Base-by-base conservation (phyloP, 805 yeast genomes). In the Schwanniomyces occidentalis region DNA sequence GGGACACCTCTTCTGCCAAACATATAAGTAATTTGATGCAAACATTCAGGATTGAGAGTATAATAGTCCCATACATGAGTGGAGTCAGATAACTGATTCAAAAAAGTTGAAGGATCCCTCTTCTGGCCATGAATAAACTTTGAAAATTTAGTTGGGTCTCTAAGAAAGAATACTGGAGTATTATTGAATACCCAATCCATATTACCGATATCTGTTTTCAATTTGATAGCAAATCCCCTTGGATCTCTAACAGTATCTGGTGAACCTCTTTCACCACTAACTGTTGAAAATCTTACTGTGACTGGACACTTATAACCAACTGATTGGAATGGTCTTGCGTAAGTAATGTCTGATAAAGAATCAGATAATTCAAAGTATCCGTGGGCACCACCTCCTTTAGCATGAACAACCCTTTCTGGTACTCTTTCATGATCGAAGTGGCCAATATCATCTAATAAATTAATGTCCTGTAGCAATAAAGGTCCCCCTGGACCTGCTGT, bases 181-280 rank as follows among this genome's bases (percentile, higher is more conserved):
- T 81, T 81, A 65, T 79, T 81, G 68, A 76, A 78, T 14, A 80
- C 87, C 82, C 83, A 80, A 63, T 80, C 87, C 49, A 77, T 60
- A 58, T 73, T 76, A 35, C 87, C 87, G 52, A 78, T 80, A 42
- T 78, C 82, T 13, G 86, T 80, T 64, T 76, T 76, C 44, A 80
- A 64, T 60, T 81, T 81, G 27, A 76, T 75, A 10, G 84, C 63
- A 54, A 79, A 81, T 3, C 87, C 87, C 52, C 86, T 72, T 27
- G 86, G 86, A 51, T 80, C 86, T 53, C 87, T 74, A 12, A 75
- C 78, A 15, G 82, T 63, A 48, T 80, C 87, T 7, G 85, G 74
- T 24, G 82, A 68, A 32, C 85, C 87, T 48, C 61, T 62, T 58
- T 81, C 86, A 32, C 85, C 85, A 41, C 84, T 85, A 22, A 80